Evolutionary conservation across 768 basidiomycete genomes (phyloP), one percentile per base, ranked within the genome.

Genomic region (Calocera cornea): DNA sequence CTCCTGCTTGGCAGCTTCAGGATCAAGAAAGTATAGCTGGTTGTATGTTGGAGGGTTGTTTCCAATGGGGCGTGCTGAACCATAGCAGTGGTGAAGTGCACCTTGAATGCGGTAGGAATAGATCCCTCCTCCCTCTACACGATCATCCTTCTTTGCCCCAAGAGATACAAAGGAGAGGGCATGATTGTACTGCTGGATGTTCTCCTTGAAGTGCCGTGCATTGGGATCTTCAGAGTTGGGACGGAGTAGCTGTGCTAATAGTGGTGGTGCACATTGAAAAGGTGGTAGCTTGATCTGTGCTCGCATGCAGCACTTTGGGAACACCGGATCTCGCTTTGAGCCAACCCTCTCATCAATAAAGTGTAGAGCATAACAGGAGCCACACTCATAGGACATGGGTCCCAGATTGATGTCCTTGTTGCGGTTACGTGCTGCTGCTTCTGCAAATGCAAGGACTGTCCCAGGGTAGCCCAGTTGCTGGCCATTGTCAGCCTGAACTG

Each of bases 111-210:
- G 49, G 44, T 69, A 68, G 8, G 47, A 34, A 24, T 36, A 67
- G 0, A 63, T 34, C 1, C 68, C 68, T 12, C 19, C 66, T 7
- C 63, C 34, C 1, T 31, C 27, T 10, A 41, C 27, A 34, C 24
- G 29, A 27, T 33, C 22, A 49, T 69, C 69, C 14, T 31, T 7
- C 22, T 65, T 63, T 24, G 68, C 69, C 7, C 70, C 68, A 24
- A 69, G 34, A 1, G 68, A 69, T 1, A 67, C 67, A 36, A 71
- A 71, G 19, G 70, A 49, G 12, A 71, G 36, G 29, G 69, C 66
- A 63, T 71, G 69, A 64, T 71, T 71, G 64, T 69, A 71, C 29
- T 47, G 31, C 14, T 65, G 68, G 33, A 71, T 71, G 54, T 67
- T 24, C 24, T 36, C 27, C 19, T 65, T 34, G 41, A 71, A 71